Evolutionary conservation across 2,329 filamentous ascomycete genomes (phyloP).

Genomic region (Pseudogymnoascus sp.): DNA sequence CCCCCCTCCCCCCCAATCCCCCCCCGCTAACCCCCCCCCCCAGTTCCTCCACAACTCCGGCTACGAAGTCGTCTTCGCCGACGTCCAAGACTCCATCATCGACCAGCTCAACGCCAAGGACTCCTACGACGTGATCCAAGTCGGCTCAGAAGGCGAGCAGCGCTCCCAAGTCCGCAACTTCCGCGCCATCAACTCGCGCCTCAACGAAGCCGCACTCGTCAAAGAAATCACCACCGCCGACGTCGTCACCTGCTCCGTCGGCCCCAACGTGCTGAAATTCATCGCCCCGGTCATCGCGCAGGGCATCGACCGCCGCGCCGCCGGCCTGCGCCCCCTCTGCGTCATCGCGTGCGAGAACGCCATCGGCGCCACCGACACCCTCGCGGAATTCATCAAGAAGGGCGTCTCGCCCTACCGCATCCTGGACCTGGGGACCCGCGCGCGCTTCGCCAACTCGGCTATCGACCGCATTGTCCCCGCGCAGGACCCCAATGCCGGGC

Average conservation of each 20-base stretch:
- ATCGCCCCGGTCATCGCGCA: slow-evolving; percentile 94
- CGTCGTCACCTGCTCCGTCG: slow-evolving; percentile 92
- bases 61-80: slow-evolving; percentile 93
- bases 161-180: slow-evolving; percentile 87
- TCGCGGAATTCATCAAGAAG: slow-evolving; percentile 71
- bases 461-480: slow-evolving; percentile 97
- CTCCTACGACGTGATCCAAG: slow-evolving; percentile 87
- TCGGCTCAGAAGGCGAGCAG: slow-evolving; percentile 73
- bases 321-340: slow-evolving; percentile 58
- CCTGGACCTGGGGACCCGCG: slow-evolving; percentile 60
- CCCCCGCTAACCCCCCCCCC: neutral
- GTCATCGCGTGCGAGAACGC: slow-evolving; percentile 98
- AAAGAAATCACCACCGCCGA: slow-evolving; percentile 81
- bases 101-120: slow-evolving; percentile 64
- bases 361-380: slow-evolving; percentile 85
- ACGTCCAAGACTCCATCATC: slow-evolving; percentile 81
- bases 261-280: slow-evolving; percentile 91
- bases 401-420: slow-evolving; percentile 64
- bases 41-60: slow-evolving; percentile 83
- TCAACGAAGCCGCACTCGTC: slow-evolving; percentile 70
- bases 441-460: slow-evolving; percentile 91
- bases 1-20: too few relatives aligned
- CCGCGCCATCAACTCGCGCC: slow-evolving; percentile 91
- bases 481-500: slow-evolving; percentile 68
- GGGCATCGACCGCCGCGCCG: slow-evolving; percentile 72